Conservation (phyloP, 306 rosid species). For the Gastrolobium bilobum region DNA sequence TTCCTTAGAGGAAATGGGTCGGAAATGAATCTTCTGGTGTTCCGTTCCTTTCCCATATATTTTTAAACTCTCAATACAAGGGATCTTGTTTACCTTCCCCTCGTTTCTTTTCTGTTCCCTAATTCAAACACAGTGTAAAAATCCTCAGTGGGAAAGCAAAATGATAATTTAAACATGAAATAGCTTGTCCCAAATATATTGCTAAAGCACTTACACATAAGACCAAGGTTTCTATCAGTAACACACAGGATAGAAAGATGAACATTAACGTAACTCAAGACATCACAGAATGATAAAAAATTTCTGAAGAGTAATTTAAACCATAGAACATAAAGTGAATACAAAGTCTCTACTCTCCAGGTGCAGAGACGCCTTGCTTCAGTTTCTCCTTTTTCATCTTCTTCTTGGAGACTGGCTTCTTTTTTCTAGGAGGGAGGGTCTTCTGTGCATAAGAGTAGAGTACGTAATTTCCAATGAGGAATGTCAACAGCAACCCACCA, state of each 20-base stretch:
- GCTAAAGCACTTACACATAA: constrained; percentile 14
- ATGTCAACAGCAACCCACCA: constrained; percentile 71
- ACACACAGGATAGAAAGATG: neutral
- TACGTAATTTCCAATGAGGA: constrained; percentile 80
- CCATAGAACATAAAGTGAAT: constrained; percentile 35
- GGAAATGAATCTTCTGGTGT: too few relatives aligned
- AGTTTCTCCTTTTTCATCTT: constrained; percentile 92
- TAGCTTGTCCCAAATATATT: constrained; percentile 8
- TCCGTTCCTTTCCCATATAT: too few relatives aligned
- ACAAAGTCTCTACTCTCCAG: constrained; percentile 77
- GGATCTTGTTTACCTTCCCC: too few relatives aligned
- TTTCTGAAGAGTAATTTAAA: constrained; percentile 47
- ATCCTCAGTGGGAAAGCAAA: neutral
- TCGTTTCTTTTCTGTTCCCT: too few relatives aligned
- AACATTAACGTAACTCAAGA: constrained; percentile 46
- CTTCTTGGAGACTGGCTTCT: constrained; percentile 96
- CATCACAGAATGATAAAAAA: constrained; percentile 43
- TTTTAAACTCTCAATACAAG: too few relatives aligned
- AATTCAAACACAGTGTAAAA: too few relatives aligned
- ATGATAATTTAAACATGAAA: constrained; percentile 9
- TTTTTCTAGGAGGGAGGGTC: constrained; percentile 80
- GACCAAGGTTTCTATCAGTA: constrained; percentile 32
- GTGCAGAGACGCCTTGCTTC: constrained; percentile 98
- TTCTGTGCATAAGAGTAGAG: constrained; percentile 88
- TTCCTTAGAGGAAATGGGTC: too few relatives aligned